phyloP scores from a whole-genome alignment of 192 early-diverging fungal genomes.

The Rhizophagus clarus region DNA sequence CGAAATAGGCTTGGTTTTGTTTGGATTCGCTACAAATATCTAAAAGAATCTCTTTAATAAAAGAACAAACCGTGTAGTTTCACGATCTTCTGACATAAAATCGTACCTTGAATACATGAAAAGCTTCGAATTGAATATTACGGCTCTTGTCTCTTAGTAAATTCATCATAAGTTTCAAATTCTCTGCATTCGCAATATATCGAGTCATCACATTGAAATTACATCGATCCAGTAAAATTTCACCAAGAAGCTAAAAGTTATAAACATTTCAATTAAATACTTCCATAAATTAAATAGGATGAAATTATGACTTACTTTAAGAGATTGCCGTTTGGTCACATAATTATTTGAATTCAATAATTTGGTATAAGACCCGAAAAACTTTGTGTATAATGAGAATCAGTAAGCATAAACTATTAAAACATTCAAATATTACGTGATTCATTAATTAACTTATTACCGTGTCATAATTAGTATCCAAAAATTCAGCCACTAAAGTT shows the following conservation, averaged over 20 bases:
- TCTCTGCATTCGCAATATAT: constrained; percentile 90
- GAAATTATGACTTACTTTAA: constrained; percentile 70
- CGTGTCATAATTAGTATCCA: constrained; percentile 87
- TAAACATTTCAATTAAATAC: background rate
- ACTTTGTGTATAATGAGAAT: constrained; percentile 42
- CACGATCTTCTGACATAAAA: background rate
- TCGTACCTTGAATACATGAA: constrained; percentile 97
- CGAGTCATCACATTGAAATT: constrained; percentile 95
- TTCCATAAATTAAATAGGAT: background rate
- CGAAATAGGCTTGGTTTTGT: constrained; percentile 88
- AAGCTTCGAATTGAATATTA: constrained; percentile 99
- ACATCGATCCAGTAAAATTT: constrained; percentile 92
- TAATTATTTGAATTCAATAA: constrained; percentile 92
- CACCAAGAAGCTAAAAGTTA: constrained; percentile 79
- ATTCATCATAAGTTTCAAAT: constrained; percentile 99
- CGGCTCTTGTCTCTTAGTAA: constrained; percentile 90
- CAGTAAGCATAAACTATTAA: background rate
- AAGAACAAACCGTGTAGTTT: background rate
- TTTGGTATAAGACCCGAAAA: constrained; percentile 85
- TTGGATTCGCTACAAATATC: constrained; percentile 98
- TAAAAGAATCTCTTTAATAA: constrained; percentile 27
- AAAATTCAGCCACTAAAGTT: constrained; percentile 83
- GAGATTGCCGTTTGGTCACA: constrained; percentile 96
- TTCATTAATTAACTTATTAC: constrained; percentile 49
- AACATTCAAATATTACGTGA: background rate